phyloP scores from a whole-genome alignment of 768 basidiomycete species.

The Pleurotus pulmonarius region DNA sequence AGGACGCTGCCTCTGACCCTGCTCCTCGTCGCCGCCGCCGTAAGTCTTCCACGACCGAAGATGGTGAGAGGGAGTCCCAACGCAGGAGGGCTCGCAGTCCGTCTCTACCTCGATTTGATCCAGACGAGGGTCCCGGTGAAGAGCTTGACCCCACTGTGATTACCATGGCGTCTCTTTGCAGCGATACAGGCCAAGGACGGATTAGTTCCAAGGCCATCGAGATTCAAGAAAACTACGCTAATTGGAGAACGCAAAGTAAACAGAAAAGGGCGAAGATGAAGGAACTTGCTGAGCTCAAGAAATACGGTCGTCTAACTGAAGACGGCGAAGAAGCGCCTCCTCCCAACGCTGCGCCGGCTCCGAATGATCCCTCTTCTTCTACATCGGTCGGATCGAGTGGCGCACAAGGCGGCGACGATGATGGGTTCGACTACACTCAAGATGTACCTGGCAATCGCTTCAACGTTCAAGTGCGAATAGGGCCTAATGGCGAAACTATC shows the following conservation, averaged over 20 bases:
- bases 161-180: conserved; percentile 81
- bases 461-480: conserved; percentile 84
- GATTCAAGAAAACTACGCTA: conserved; percentile 64
- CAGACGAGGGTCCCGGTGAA: conserved; percentile 64
- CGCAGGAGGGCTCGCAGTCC: conserved; percentile 41
- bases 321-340: conserved; percentile 25
- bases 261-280: conserved; percentile 67
- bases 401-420: conserved; percentile 41
- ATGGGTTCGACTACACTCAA: conserved; percentile 70
- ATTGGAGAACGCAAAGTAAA: conserved; percentile 67
- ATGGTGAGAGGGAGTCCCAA: conserved; percentile 20
- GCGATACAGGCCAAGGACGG: conserved; percentile 74
- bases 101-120: conserved; percentile 53
- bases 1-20: too few relatives aligned
- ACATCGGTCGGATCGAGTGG: background rate
- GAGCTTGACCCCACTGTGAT: conserved; percentile 77
- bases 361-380: conserved; percentile 3
- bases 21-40: background rate
- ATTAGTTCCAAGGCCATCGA: conserved; percentile 75
- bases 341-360: conserved; percentile 9
- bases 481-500: conserved; percentile 82
- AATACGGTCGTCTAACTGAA: conserved; percentile 62
- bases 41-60: background rate
- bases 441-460: conserved; percentile 64
- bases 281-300: conserved; percentile 64